Conservation (phyloP, 176 grass and related monocot genomes). For the Hordeum marinum region DNA sequence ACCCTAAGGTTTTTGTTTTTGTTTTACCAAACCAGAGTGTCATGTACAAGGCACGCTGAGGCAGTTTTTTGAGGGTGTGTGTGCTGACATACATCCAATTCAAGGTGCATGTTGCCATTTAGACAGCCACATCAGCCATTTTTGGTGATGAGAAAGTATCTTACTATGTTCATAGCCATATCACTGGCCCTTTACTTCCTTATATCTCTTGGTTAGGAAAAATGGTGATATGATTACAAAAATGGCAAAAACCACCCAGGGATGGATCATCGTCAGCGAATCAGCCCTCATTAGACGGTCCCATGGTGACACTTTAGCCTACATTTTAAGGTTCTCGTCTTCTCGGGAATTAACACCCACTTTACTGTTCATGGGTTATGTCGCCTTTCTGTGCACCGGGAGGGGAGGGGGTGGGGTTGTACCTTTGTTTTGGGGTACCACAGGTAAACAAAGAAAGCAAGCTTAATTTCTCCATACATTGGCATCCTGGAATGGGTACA, state of each 20-base stretch:
- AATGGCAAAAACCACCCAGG: neutral
- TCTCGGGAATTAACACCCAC: neutral
- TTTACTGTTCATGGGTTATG: neutral
- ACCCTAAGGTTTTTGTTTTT: neutral
- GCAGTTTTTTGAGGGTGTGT: neutral
- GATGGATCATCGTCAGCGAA: neutral
- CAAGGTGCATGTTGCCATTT: neutral
- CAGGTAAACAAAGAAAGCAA: conserved; percentile 92
- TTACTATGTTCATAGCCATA: neutral
- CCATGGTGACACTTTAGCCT: neutral
- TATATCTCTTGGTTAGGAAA: neutral
- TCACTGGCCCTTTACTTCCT: neutral
- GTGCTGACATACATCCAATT: neutral
- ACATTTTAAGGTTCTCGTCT: neutral
- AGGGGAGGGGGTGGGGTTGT: neutral
- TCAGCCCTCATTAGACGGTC: neutral
- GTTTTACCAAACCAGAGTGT: neutral
- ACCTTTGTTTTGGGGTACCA: conserved; percentile 99
- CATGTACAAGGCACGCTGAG: neutral
- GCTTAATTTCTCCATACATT: conserved; percentile 89
- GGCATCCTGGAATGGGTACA: conserved; percentile 57
- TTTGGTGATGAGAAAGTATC: neutral
- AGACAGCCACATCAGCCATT: neutral
- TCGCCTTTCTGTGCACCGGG: neutral
- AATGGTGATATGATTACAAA: neutral